Evolutionary conservation across 805 yeast species (phyloP), one percentile per base, ranked within the genome.

Genomic region (Kazachstania africana): DNA sequence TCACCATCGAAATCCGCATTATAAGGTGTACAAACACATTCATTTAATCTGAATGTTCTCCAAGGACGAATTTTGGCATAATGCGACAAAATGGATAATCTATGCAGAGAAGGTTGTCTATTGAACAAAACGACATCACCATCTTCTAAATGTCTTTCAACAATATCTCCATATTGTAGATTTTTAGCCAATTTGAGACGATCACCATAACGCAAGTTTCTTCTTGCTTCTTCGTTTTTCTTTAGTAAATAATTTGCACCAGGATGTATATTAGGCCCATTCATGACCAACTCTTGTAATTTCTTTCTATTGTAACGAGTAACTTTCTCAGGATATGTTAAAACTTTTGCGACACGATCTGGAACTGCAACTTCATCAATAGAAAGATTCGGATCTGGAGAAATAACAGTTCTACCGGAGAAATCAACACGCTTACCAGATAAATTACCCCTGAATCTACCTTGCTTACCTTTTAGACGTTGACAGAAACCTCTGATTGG

Each of bases 1-100:
- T 91, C 98, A 60, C 98, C 98, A 59, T 91, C 98, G 55, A 91
- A 91, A 70, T 91, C 99, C 24, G 99, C 99, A 57, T 93, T 93
- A 61, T 91, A 91, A 2, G 98, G 98, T 0, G 98, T 91, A 63
- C 98, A 91, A 8, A 91, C 99, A 78, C 98, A 91, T 59, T 91
- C 97, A 54, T 91, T 91, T 45, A 91, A 68, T 44, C 99, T 68
- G 63, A 91, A 83, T 2, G 99, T 91, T 62, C 98, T 71, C 97
- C 97, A 91, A 0, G 98, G 98, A 50, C 94, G 72, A 46, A 91
- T 78, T 52, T 84, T 87, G 28, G 95, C 99, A 58, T 78, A 87
- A 65, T 91, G 99, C 2, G 96, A 79, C 43, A 91, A 65, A 59
- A 91, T 91, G 2, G 96, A 85, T 30, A 91, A 65, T 55, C 98